A percentile compares a stretch with the other conserved stretches of the same genome.
Conservation (phyloP, 176 grass and related monocot genomes). For the Cenchrus purpureus region DNA sequence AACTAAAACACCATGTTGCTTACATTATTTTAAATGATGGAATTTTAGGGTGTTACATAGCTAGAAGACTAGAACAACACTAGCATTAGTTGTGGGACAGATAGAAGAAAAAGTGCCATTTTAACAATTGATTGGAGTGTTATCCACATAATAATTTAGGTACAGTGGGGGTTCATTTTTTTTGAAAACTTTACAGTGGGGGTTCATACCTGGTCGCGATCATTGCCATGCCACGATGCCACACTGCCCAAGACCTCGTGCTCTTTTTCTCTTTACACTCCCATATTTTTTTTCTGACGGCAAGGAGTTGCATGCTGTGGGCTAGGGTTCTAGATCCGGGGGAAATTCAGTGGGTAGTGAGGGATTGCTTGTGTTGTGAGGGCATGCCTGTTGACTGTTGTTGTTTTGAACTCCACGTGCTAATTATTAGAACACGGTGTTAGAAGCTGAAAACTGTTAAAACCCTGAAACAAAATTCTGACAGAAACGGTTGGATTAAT, state of each 20-base stretch:
- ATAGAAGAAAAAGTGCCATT: background rate
- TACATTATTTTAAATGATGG: no score
- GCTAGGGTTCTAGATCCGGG: background rate
- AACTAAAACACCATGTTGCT: no score
- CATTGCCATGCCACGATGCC: constrained; percentile 11
- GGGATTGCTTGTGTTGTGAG: background rate
- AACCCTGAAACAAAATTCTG: background rate
- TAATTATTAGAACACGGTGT: background rate
- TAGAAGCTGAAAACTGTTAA: background rate
- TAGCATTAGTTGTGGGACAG: background rate
- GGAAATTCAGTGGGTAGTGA: background rate
- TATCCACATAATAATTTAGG: constrained; percentile 11
- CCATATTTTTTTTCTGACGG: constrained; percentile 3
- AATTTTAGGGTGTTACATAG: no score
- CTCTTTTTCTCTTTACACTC: background rate
- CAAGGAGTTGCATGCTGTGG: constrained; percentile 15
- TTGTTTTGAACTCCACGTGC: background rate
- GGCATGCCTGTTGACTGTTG: background rate
- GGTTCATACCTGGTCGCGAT: constrained; percentile 33
- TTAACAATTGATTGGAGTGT: constrained; percentile 21
- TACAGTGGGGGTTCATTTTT: constrained; percentile 13
- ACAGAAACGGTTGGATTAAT: background rate
- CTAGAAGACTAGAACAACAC: background rate
- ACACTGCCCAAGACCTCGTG: background rate
- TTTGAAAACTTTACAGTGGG: background rate